Base-by-base conservation (phyloP, 345 rosid species). In the Brassica cretica region DNA sequence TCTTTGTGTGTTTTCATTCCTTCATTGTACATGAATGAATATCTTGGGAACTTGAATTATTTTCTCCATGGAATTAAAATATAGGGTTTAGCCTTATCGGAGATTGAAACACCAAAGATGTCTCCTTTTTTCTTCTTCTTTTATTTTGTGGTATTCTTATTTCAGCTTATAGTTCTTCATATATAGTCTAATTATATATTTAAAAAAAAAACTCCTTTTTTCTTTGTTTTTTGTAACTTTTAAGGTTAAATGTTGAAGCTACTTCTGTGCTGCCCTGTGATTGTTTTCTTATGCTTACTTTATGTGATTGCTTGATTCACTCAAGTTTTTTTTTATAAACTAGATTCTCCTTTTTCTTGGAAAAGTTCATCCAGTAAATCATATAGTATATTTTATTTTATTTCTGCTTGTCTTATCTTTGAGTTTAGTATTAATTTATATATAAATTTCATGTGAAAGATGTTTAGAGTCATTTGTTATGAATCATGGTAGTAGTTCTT, bases 311-410 rank as follows among this genome's bases (percentile, higher is more conserved):
- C 71, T 21, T 53, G 32, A 30, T 64, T 74, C 53, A 68, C 64
- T 46, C 51, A 46, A 73, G 53, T 71, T 61, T 35, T 7, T 65
- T 72, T 58, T 72, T 58, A 66, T 59, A 3, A 16, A 72, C 24
- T 66, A 59, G 64, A 72, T 72, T 72, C 68, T 59, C 66, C 66
- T 53, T 73, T 79, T 68, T 33, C 56, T 4, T 25, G 25, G 24
- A 19, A 63, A 39, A 30, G 8, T 46, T 71, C 77, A 80, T 83
- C 76, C 46, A 27, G 6, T 63, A 73, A 84, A 77, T 76, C 72
- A 78, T 70, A 64, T 80, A 44, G 15, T 44, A 66, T 59, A 76
- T 76, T 9, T 75, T 7, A 29, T 35, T 51, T 33, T 7, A 29
- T 35, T 51, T 33, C 66, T 62, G n/a, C n/a, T 67, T 68, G 60